Base-by-base conservation (phyloP, 768 basidiomycete genomes). In the Cyclocybe cylindracea region DNA sequence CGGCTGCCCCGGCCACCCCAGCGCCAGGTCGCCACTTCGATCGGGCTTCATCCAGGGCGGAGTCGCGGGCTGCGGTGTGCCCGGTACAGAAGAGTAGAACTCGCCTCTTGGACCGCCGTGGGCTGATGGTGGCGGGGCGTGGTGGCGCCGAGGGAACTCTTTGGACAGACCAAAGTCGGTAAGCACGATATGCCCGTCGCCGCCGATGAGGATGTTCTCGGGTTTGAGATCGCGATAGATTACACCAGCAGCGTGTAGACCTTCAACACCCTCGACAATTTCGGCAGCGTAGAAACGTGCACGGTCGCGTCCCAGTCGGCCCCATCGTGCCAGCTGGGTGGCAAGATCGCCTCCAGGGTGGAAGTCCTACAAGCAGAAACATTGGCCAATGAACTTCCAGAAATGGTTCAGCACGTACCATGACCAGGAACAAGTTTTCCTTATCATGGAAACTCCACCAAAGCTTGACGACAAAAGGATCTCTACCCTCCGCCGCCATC, bases 391-490 rank as follows among this genome's bases (percentile, higher is more conserved):
- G 62, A 34, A 56, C 49, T 51, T n/a, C 35, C 44, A 39, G 46
- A 18, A 24, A 5, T 24, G 24, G 24, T 2, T 24, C 41, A 47
- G 61, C 57, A 55, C 58, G 75, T 54, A 89, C 90, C 89, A 99
- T 95, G 39, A 98, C 93, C 64, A 99, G 82, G 73, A 95, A 98
- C 56, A 98, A 72, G 65, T 97, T 96, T 68, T 98, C 94, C 72
- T 91, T 90, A 72, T 98, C 95, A 70, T 98, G 95, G 75, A 98
- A 99, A 70, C 90, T 90, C 89, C 91, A 95, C 85, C 93, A 91
- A 13, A 99, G 82, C 68, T 89, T 92, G 54, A 98, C 93, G 46
- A 98, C 91, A 67, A 98, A 99, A 9, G 94, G 94, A 66, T 98
- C 94, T 60, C 82, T 80, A 51, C 85, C 82, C 61, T 89, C 85